Evolutionary conservation across 2,329 filamentous ascomycete species (phyloP), one percentile per base, ranked within the genome.

Genomic region (Fusarium beomiforme): DNA sequence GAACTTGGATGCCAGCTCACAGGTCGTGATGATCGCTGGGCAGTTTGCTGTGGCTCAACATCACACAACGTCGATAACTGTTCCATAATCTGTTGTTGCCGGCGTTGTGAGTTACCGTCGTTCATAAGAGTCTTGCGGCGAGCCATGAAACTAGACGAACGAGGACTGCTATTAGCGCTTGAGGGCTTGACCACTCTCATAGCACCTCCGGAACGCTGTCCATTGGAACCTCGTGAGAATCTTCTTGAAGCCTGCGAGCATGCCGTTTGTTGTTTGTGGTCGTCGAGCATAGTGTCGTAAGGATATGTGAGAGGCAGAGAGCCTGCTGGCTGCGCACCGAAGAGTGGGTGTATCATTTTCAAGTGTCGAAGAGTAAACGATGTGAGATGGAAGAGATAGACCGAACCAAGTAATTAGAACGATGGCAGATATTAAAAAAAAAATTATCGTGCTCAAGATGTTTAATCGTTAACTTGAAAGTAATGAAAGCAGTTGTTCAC

Each of bases 1-100:
- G 90, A 88, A 24, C 88, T 87, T 5, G 92, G 91, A 78, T 94
- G 92, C 92, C 92, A 94, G 83, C 92, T 94, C 47, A 93, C 83
- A 9, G 92, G 92, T 43, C 92, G 87, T 56, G 81, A 81, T 41
- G 84, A 80, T 76, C 81, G 79, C 37, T 69, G 61, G 34, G 36
- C 37, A 44, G 72, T 36, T 62, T 73, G 67, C 33, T 69, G 65
- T 39, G 49, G 67, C 37, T 73, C 74, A 3, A 70, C 57, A 21
- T 78, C 67, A 56, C 78, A 76, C 47, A 72, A 74, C 42, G 73
- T 51, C 41, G 74, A 69, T 29, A 83, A 77, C 64, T 86, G 82
- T 63, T 88, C 82, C 46, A 85, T 75, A 34, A 81, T 81, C 65
- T 86, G 85, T 53, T 85, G 85, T 65, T 81, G 85, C 69, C 84